Conservation (phyloP, 768 basidiomycete genomes). For the Clitopilus passeckerianus region DNA sequence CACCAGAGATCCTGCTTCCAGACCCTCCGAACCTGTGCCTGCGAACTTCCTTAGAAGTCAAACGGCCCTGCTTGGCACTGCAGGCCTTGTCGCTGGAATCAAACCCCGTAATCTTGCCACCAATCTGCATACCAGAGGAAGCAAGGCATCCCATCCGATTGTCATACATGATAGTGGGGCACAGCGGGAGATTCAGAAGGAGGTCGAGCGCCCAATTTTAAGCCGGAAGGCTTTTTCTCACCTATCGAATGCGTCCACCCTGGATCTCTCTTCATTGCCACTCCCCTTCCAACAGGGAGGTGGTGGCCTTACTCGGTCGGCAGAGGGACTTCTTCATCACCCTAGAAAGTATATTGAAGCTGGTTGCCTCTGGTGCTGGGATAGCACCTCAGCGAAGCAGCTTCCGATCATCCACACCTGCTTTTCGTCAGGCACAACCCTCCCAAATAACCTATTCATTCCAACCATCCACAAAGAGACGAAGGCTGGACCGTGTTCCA, state of each 20-base stretch:
- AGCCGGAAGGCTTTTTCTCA: constrained; percentile 14
- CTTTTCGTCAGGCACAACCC: constrained; percentile 1
- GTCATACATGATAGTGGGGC: constrained; percentile 49
- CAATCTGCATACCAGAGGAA: constrained; percentile 40
- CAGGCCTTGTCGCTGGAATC: constrained; percentile 64
- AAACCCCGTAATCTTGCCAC: constrained; percentile 48
- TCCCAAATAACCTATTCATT: not conserved
- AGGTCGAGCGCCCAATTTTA: constrained; percentile 26
- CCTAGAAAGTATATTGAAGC: constrained; percentile 54
- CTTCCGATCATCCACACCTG: constrained; percentile 8
- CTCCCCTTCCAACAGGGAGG: constrained; percentile 51
- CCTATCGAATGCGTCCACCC: constrained; percentile 16
- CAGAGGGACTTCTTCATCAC: constrained; percentile 68
- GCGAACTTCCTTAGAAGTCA: constrained; percentile 72
- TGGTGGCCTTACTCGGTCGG: constrained; percentile 51
- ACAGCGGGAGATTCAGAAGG: constrained; percentile 8
- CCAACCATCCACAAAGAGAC: constrained; percentile 43
- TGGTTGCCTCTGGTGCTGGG: constrained; percentile 38
- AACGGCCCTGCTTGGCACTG: constrained; percentile 63
- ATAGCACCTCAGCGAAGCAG: constrained; percentile 3
- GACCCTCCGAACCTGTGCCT: constrained; percentile 57
- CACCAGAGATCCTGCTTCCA: constrained; percentile 58
- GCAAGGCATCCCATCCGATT: constrained; percentile 60
- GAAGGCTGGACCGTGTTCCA: constrained; percentile 63
- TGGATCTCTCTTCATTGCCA: constrained; percentile 40